Base-by-base conservation (phyloP, 805 yeast genomes). In the Candida golubevii region DNA sequence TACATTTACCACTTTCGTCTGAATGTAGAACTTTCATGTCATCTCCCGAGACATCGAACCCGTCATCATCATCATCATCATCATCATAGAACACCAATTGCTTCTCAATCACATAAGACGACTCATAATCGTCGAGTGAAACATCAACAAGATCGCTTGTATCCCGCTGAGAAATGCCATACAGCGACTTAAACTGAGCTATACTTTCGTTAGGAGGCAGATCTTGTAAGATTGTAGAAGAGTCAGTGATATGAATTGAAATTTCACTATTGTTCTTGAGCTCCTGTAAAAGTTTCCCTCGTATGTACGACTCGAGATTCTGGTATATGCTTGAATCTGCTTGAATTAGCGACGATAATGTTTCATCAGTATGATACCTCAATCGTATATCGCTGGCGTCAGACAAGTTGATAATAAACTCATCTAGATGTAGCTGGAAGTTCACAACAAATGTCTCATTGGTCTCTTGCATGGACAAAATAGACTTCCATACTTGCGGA, bases 371-470 rank as follows among this genome's bases (percentile, higher is more conserved):
- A 26, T 57, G 38, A 40, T 67, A 67, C 11, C 50, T 56, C 0
- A 68, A 46, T 8, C 39, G 23, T 1, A 62, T 39, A 13, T 54
- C 47, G 29, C 41, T 30, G 9, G 44, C 37, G n/a, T 57, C 46
- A 7, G 51, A 43, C 41, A 50, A 42, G 32, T 55, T 48, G 2
- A 64, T 47, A 1, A 51, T 34, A 33, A 67, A 59, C 15, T 56
- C 51, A 26, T 60, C 47, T 10, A 65, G 40, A 31, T 50, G 48
- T 39, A 70, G 52, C 9, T 46, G 48, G 12, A 66, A 48, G 27
- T 55, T 62, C 8, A 68, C 69, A 12, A 70, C 61, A 47, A 69
- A 69, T 6, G 64, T 51, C 42, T 69, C 72, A 42, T 59, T 54
- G 9, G 37, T 31, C 10, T 41, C 39, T 14, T 42, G 46, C 47